Percentiles rank a stretch among this genome's conserved stretches.
Evolutionary conservation across 2,329 filamentous ascomycete species (phyloP).

Genomic region (Purpureocillium takamizusanense): DNA sequence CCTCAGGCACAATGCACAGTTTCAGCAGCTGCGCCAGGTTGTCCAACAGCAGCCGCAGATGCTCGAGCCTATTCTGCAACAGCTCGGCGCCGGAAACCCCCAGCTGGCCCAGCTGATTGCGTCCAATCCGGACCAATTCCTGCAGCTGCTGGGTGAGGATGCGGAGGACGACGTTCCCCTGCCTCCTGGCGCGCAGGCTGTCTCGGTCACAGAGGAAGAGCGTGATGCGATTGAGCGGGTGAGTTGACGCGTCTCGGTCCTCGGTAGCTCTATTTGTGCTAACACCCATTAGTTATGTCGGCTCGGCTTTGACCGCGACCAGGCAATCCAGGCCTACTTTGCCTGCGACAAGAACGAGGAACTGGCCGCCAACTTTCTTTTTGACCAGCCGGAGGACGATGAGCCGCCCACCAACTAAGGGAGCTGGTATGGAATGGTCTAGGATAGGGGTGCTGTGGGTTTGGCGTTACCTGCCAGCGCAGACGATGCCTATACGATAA

Average conservation of each 20-base stretch:
- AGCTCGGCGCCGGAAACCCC: conserved; percentile 90
- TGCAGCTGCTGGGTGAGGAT: conserved; percentile 83
- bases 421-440: neutral
- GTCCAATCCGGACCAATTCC: conserved; percentile 85
- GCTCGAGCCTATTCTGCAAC: conserved; percentile 95
- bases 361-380: conserved; percentile 93
- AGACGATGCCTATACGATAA: conserved; percentile 12
- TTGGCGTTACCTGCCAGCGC: neutral
- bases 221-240: conserved; percentile 93
- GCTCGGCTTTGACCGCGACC: conserved; percentile 85
- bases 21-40: conserved; percentile 93
- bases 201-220: conserved; percentile 91
- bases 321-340: conserved; percentile 97
- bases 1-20: conserved; percentile 89
- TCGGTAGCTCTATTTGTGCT: conserved; percentile 1
- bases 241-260: conserved; percentile 18
- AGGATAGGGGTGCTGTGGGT: no score
- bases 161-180: conserved; percentile 74
- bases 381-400: conserved; percentile 90
- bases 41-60: conserved; percentile 97
- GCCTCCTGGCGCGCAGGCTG: conserved; percentile 80
- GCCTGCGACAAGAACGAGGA: conserved; percentile 99
- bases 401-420: conserved; percentile 40
- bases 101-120: conserved; percentile 89
- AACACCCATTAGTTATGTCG: conserved; percentile 60